A percentile compares a stretch with the other conserved stretches of the same genome.
Conservation (phyloP, 306 rosid genomes). For the Astragalus membranaceus region DNA sequence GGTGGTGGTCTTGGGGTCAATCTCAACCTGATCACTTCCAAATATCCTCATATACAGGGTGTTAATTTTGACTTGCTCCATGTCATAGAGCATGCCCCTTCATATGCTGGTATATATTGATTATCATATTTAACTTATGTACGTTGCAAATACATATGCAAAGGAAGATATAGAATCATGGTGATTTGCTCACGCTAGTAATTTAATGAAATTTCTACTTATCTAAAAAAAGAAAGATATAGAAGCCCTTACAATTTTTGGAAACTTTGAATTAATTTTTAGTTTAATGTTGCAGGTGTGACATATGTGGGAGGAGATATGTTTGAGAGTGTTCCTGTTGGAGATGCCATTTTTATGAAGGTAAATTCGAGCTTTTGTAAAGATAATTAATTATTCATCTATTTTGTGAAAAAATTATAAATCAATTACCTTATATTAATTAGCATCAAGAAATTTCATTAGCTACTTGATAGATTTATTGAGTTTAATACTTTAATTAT, state of each 20-base stretch:
- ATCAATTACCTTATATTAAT: no score
- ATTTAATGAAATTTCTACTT: no score
- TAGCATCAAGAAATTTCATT: no score
- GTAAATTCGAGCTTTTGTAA: not conserved
- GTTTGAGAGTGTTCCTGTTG: constrained; percentile 40
- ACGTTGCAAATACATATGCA: not conserved
- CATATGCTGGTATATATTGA: constrained; percentile 27
- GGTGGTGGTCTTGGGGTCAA: constrained; percentile 56
- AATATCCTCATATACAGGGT: constrained; percentile 36
- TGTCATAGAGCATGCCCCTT: constrained; percentile 37
- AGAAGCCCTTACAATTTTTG: not conserved
- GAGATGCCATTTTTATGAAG: constrained; percentile 37
- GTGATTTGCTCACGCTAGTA: no score
- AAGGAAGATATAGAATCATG: no score
- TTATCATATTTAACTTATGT: not conserved
- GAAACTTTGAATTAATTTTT: not conserved
- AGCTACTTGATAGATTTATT: no score
- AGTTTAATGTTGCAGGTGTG: constrained; percentile 18
- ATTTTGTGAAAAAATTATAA: no score
- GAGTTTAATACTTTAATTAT: no score
- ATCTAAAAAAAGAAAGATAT: no score
- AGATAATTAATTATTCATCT: not conserved
- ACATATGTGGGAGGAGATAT: constrained; percentile 36
- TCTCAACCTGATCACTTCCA: constrained; percentile 41
- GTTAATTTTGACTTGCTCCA: constrained; percentile 43